A percentile compares a stretch with the other conserved stretches of the same genome.
phyloP scores from a whole-genome alignment of 768 basidiomycete genomes.

The Russula sp. region DNA sequence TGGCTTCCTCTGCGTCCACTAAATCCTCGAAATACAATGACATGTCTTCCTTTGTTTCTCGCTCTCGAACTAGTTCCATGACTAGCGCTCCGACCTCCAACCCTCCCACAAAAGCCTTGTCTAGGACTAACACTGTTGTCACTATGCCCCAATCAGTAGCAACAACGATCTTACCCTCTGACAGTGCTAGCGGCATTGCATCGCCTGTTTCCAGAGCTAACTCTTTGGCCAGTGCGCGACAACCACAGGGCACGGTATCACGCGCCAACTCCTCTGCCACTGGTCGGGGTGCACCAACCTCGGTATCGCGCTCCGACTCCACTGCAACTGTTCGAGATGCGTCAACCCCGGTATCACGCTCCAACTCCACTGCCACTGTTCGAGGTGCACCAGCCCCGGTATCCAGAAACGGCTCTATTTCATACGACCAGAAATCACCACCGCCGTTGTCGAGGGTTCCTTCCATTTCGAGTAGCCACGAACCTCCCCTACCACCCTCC shows the following conservation, averaged over 20 bases:
- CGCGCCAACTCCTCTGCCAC: constrained; percentile 9
- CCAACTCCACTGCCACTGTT: constrained; percentile 17
- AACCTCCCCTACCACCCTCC: constrained; percentile 1
- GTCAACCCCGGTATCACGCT: constrained; percentile 13
- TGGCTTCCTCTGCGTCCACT: constrained; percentile 11
- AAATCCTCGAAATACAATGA: constrained; percentile 13
- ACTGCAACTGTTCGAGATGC: constrained; percentile 6
- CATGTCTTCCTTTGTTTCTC: constrained; percentile 4
- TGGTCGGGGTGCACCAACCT: constrained; percentile 8
- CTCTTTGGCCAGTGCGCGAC: constrained; percentile 11
- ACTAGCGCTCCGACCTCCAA: not conserved
- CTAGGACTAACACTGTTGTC: constrained; percentile 17
- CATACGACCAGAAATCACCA: constrained; percentile 2
- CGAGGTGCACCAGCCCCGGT: constrained; percentile 10
- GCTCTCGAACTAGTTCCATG: constrained; percentile 18
- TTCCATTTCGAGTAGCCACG: constrained; percentile 6
- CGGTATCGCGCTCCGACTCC: constrained; percentile 19
- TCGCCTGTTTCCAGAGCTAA: constrained; percentile 14
- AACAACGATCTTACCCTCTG: constrained; percentile 15
- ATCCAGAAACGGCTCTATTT: constrained; percentile 3
- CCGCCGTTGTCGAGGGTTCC: constrained; percentile 4
- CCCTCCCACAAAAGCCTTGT: not conserved
- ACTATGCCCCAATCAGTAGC: constrained; percentile 6
- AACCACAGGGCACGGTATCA: constrained; percentile 1
- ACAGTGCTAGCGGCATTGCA: not conserved